Conservation (phyloP, 2,329 filamentous ascomycete genomes). For the Malbranchea zuffiana region DNA sequence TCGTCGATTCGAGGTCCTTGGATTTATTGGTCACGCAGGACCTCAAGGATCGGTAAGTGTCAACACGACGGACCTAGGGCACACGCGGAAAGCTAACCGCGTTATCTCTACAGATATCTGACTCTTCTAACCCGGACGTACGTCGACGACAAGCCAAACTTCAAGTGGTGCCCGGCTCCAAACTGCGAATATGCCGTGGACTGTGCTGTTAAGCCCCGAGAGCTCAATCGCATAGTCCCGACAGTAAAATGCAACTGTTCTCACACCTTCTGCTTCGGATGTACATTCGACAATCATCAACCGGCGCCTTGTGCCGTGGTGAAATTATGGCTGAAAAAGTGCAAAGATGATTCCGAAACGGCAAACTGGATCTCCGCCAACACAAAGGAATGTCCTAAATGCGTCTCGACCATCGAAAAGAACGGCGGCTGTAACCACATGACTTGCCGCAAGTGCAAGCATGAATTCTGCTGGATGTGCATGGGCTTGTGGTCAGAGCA, state of each 20-base stretch:
- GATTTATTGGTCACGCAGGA: slow-evolving; percentile 57
- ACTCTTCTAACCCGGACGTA: slow-evolving; percentile 85
- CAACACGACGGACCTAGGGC: slow-evolving; percentile 4
- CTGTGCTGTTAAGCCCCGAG: slow-evolving; percentile 76
- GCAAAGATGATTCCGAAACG: slow-evolving; percentile 94
- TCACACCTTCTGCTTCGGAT: slow-evolving; percentile 90
- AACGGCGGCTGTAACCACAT: slow-evolving; percentile 97
- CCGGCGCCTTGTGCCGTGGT: slow-evolving; percentile 84
- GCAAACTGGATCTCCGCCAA: slow-evolving; percentile 99
- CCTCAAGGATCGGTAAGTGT: slow-evolving; percentile 43
- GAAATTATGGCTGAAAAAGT: slow-evolving; percentile 95
- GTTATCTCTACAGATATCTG: slow-evolving; percentile 56
- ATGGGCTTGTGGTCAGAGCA: slow-evolving; percentile 99
- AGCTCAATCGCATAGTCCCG: slow-evolving; percentile 73
- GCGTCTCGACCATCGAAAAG: slow-evolving; percentile 95
- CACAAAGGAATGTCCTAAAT: slow-evolving; percentile 95
- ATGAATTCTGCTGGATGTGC: slow-evolving; percentile 99
- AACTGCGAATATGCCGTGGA: slow-evolving; percentile 91
- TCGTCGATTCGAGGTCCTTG: slow-evolving; percentile 82
- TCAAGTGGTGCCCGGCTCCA: slow-evolving; percentile 98
- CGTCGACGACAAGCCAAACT: slow-evolving; percentile 87
- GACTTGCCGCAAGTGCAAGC: slow-evolving; percentile 90
- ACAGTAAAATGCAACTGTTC: slow-evolving; percentile 79
- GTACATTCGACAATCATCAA: slow-evolving; percentile 78
- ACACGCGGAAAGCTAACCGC: background rate